Percentiles rank a stretch among this genome's conserved stretches.
Evolutionary conservation across 2,329 filamentous ascomycete species (phyloP).

Genomic region (Fusarium veterinarium): DNA sequence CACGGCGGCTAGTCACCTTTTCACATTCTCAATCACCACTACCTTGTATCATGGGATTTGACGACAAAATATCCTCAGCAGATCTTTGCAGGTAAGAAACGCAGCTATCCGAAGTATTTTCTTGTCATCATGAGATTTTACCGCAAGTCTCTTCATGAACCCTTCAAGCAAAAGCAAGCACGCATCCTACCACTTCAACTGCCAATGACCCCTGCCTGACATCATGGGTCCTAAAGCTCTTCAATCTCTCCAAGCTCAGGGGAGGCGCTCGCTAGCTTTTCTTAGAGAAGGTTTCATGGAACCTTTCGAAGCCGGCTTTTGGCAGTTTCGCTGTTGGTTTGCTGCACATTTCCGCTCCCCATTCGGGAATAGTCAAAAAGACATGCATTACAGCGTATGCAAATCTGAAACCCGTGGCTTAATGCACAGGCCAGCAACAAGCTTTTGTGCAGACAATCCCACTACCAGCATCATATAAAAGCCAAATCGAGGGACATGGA

Average conservation of each 20-base stretch:
- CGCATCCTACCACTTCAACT: not conserved
- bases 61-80: not conserved
- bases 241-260: conserved; percentile 38
- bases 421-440: conserved; percentile 31
- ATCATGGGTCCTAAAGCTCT: conserved; percentile 35
- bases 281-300: conserved; percentile 44
- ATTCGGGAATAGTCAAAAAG: conserved; percentile 3
- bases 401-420: conserved; percentile 27
- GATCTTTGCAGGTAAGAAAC: conserved; percentile 13
- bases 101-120: conserved; percentile 4
- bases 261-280: conserved; percentile 26
- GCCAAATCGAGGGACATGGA: not conserved
- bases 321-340: conserved; percentile 8
- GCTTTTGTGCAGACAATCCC: conserved; percentile 5
- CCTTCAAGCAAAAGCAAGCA: conserved; percentile 16
- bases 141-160: not conserved
- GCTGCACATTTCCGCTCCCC: conserved; percentile 10
- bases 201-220: conserved; percentile 35
- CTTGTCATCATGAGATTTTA: not conserved
- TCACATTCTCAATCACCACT: conserved; percentile 10
- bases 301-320: conserved; percentile 31
- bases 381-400: conserved; percentile 17
- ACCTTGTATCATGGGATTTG: conserved; percentile 1
- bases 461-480: not conserved
- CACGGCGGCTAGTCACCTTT: conserved; percentile 15